Base-by-base conservation (phyloP, 441 rosid species). In the Adansonia grandidieri region DNA sequence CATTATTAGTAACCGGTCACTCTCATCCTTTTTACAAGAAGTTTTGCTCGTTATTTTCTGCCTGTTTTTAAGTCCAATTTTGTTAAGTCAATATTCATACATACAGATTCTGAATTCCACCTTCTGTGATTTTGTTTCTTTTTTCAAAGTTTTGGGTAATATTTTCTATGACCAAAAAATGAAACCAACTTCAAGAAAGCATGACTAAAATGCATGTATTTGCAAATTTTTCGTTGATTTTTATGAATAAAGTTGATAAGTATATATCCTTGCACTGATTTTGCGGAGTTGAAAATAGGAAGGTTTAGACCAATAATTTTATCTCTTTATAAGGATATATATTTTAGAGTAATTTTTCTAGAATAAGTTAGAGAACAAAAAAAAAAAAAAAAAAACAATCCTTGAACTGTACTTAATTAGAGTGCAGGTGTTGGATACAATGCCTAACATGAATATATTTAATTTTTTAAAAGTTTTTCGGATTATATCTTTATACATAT, bases 201-300 rank as follows among this genome's bases (percentile, higher is more conserved):
- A 50, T 32, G 62, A 75, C 61, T 8, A 20, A 76, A 32, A 60
- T 60, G 69, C 40, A 28, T 42, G 9, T 47, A 17, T 9, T 45
- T 19, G 7, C 28, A 7, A 48, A 10, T 19, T 7, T 74, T 84
- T 71, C 86, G 79, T 78, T 72, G 71, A 50, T 20, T 70, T 22
- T 50, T 11, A 13, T 7, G 58, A n/a, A 24, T 48, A 22, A 47
- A 22, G 37, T 68, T 48, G 17, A 69, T 22, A 13, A 11, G 9
- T n/a, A 66, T 66, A 3, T 2, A 65, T 66, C 17, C 1, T 24
- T 70, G 74, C 74, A 14, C 74, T 70, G 74, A 70, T 70, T 70
- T 70, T 45, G 72, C 69, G 69, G 72, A 13, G 37, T 20, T 67
- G 54, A 67, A 44, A 67, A 67, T 45, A 9, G 9, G n/a, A 24